Evolutionary conservation across 1,284 basidiomycete genomes (phyloP).

Genomic region (Butyriboletus appendiculatus): DNA sequence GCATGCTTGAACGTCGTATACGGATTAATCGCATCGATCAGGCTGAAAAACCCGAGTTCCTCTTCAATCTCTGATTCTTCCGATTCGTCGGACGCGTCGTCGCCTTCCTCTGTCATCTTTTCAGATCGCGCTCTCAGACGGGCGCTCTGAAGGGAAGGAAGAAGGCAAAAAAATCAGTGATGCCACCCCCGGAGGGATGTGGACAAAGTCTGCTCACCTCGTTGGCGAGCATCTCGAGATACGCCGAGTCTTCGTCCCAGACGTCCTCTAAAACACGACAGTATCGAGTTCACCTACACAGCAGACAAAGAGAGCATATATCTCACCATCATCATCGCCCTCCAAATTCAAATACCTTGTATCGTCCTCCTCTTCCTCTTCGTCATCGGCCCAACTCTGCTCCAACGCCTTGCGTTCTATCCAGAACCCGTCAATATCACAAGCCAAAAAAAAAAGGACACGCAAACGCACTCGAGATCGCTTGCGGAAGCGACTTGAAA

Average conservation of each 20-base stretch:
- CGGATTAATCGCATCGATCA: slow-evolving; percentile 72
- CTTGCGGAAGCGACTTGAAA: slow-evolving; percentile 75
- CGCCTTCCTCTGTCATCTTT: slow-evolving; percentile 39
- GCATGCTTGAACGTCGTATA: slow-evolving; percentile 75
- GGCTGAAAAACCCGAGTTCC: slow-evolving; percentile 79
- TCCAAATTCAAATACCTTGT: slow-evolving; percentile 62
- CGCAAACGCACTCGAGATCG: slow-evolving; percentile 57
- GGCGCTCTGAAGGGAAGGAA: slow-evolving; percentile 49
- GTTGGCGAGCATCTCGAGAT: slow-evolving; percentile 77
- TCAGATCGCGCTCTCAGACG: slow-evolving; percentile 65
- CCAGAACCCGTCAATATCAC: slow-evolving; percentile 6
- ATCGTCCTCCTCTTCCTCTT: slow-evolving; percentile 63
- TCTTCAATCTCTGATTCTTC: slow-evolving; percentile 66
- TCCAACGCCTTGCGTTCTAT: slow-evolving; percentile 69
- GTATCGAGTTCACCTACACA: slow-evolving; percentile 2
- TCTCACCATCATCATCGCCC: slow-evolving; percentile 63
- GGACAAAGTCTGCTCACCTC: slow-evolving; percentile 51
- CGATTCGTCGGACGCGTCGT: slow-evolving; percentile 50
- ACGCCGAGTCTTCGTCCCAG: slow-evolving; percentile 83
- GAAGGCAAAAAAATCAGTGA: not conserved
- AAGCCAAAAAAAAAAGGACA: not conserved
- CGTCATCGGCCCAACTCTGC: slow-evolving; percentile 54
- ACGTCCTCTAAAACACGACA: slow-evolving; percentile 58
- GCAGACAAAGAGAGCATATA: not conserved
- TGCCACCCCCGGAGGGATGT: not conserved